Conservation (phyloP, 2,329 filamentous ascomycete species). For the Aspergillus intermedius region DNA sequence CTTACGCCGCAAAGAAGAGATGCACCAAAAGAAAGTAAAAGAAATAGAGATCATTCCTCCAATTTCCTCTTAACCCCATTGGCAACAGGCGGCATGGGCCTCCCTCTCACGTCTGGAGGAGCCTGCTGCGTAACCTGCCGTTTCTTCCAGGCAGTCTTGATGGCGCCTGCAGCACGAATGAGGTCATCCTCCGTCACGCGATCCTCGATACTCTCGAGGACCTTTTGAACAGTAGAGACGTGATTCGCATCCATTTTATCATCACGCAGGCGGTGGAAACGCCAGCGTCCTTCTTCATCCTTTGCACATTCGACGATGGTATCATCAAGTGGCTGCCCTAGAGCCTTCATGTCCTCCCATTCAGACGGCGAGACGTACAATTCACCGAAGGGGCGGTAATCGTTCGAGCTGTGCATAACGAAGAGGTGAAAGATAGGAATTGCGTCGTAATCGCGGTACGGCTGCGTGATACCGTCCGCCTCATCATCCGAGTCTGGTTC, state of each 20-base stretch:
- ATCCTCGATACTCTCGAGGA: constrained; percentile 83
- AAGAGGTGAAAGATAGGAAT: constrained; percentile 68
- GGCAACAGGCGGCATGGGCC: constrained; percentile 20
- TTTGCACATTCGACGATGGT: constrained; percentile 85
- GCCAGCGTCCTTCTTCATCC: constrained; percentile 69
- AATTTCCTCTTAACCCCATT: constrained; percentile 38
- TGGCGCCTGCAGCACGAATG: constrained; percentile 59
- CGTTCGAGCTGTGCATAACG: constrained; percentile 58
- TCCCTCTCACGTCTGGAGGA: constrained; percentile 21
- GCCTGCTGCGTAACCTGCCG: constrained; percentile 37
- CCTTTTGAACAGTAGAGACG: constrained; percentile 72
- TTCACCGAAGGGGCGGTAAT: constrained; percentile 60
- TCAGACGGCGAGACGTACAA: constrained; percentile 67
- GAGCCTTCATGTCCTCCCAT: constrained; percentile 73
- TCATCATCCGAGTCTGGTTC: constrained; percentile 63
- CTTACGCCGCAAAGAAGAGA: background rate
- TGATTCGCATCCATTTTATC: constrained; percentile 93
- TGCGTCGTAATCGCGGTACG: constrained; percentile 71
- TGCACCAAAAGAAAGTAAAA: background rate
- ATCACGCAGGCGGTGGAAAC: constrained; percentile 81
- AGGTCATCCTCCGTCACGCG: constrained; percentile 78
- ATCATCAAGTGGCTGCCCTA: constrained; percentile 72
- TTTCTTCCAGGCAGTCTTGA: constrained; percentile 75
- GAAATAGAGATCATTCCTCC: constrained; percentile 23
- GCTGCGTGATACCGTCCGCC: constrained; percentile 56